phyloP scores from a whole-genome alignment of 768 basidiomycete genomes.

The Punctularia strigosozonata region DNA sequence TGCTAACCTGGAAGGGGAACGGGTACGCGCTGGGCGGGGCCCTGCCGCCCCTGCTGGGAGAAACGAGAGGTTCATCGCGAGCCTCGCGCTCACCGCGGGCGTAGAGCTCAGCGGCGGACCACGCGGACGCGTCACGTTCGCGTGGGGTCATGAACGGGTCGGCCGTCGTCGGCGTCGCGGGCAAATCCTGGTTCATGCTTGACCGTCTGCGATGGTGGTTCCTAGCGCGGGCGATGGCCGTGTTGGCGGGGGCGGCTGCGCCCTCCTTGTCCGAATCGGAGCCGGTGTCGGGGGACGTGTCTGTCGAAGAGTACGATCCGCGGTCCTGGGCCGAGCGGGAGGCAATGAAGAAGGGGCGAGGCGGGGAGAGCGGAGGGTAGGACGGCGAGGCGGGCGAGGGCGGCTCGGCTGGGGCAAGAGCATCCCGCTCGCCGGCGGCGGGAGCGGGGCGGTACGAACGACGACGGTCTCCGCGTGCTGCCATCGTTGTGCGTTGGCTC shows the following conservation, averaged over 20 bases:
- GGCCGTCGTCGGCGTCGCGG: background rate
- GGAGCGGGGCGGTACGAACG: constrained; percentile 15
- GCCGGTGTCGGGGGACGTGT: constrained; percentile 8
- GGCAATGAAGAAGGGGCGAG: constrained; percentile 26
- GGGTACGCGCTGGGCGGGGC: background rate
- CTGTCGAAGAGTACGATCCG: constrained; percentile 4
- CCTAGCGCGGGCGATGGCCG: background rate
- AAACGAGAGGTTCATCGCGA: background rate
- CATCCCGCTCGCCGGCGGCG: too few relatives aligned
- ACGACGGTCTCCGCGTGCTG: too few relatives aligned
- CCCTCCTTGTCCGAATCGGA: background rate
- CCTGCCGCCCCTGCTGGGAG: background rate
- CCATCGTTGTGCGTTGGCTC: too few relatives aligned
- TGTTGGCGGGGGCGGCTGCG: constrained; percentile 1
- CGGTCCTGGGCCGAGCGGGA: constrained; percentile 10
- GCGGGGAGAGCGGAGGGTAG: constrained; percentile 17
- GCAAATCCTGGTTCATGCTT: background rate
- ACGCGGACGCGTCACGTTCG: constrained; percentile 8
- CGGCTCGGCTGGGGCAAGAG: constrained; percentile 8
- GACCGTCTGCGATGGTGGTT: background rate
- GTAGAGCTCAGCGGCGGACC: constrained; percentile 9
- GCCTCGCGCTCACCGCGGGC: too few relatives aligned
- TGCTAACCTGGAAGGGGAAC: constrained; percentile 1
- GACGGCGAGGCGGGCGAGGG: constrained; percentile 8
- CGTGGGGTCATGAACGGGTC: background rate